Base-by-base conservation (phyloP, 306 rosid species). In the Purshia tridentata region DNA sequence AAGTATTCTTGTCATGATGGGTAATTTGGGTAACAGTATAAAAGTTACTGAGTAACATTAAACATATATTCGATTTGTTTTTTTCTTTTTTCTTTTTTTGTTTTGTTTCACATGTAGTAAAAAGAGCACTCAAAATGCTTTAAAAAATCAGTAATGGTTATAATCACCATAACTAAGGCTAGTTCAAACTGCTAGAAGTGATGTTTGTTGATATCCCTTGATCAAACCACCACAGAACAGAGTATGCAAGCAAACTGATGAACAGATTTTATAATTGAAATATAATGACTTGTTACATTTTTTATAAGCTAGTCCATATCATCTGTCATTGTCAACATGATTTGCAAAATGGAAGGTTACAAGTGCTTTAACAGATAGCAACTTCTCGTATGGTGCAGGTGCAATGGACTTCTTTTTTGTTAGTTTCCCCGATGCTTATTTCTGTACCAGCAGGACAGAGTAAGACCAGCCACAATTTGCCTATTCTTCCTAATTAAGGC, bases 401-500 rank as follows among this genome's bases (percentile, higher is more conserved):
- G 72, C 29, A 35, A 9, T 35, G 35, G 59, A 29, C 40, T 69
- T 52, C 51, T 39, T 7, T 8, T 7, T 29, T 29, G 1, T 29
- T 29, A 29, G 35, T 29, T 29, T 29, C 35, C 35, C 0, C 1
- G 35, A 29, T 29, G 35, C 35, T 29, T 29, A 2, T 29, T 29
- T 29, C 35, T 29, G 35, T 29, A 29, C 35, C 35, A 29, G 35
- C 35, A 1, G 35, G 35, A 29, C 35, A 29, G 35, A 5, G 20
- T 10, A 60, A 10, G 14, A 60, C 66, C 47, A 35, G 66, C 64
- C 40, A 14, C 66, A 61, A 18, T 61, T 39, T 8, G 66, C 6
- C 22, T 39, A 29, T 29, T 14, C 69, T 57, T 76, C 81, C 76
- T 88, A 88, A 9, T 12, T 20, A 65, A 77, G 65, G 85, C 93